phyloP scores from a whole-genome alignment of 805 yeast species.

The Schwanniomyces vanrijiae region DNA sequence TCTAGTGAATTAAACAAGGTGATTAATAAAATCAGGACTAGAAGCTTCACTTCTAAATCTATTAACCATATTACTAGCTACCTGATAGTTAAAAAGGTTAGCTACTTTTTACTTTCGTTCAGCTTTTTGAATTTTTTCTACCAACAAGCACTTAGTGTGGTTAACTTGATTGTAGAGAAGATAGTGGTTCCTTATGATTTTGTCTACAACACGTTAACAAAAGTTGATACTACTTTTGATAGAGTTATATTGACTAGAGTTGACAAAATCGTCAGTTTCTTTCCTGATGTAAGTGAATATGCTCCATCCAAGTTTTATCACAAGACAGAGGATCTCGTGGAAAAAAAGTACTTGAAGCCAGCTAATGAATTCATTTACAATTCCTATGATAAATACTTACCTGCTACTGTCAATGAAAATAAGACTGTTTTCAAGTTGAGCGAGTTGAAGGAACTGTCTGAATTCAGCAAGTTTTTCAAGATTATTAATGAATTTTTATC shows the following conservation, averaged over 20 bases:
- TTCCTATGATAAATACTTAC: conserved; percentile 21
- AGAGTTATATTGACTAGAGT: conserved; percentile 19
- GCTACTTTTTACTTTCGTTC: conserved; percentile 24
- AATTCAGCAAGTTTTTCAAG: conserved; percentile 16
- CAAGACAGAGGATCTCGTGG: conserved; percentile 8
- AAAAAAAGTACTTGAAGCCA: conserved; percentile 9
- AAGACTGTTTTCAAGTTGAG: conserved; percentile 25
- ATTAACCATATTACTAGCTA: conserved; percentile 33
- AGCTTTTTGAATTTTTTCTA: conserved; percentile 22
- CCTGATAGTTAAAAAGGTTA: conserved; percentile 22
- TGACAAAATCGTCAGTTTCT: conserved; percentile 15
- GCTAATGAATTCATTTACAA: conserved; percentile 14
- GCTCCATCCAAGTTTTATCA: conserved; percentile 10
- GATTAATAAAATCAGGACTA: conserved; percentile 8
- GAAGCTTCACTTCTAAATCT: conserved; percentile 31
- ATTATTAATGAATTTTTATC: conserved; percentile 18
- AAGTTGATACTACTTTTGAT: conserved; percentile 23
- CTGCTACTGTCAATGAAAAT: conserved; percentile 24
- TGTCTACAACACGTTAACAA: conserved; percentile 15
- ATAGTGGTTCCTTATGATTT: conserved; percentile 20
- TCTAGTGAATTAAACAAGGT: conserved; percentile 3
- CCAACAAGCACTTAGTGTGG: conserved; percentile 20
- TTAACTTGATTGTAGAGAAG: conserved; percentile 19
- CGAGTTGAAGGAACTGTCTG: conserved; percentile 13
- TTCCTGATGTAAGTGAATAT: conserved; percentile 10